A percentile compares a stretch with the other conserved stretches of the same genome.
phyloP scores from a whole-genome alignment of 768 basidiomycete genomes.

The Mycena chlorophos region DNA sequence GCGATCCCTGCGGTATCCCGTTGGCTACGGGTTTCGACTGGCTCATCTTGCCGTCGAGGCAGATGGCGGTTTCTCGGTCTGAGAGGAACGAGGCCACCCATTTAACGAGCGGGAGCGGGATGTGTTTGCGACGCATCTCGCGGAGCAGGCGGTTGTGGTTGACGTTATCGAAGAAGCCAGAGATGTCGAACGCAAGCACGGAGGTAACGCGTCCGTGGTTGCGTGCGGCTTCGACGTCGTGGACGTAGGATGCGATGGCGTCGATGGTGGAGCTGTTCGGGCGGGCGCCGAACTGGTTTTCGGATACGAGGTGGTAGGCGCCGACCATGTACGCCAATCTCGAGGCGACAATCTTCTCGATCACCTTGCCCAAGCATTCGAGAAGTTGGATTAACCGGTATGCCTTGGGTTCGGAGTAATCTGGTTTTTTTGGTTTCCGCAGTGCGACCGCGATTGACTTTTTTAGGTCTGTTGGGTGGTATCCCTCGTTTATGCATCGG shows the following conservation, averaged over 20 bases:
- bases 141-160: constrained; percentile 25
- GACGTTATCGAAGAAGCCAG: constrained; percentile 30
- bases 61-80: constrained; percentile 27
- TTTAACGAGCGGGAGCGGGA: constrained; percentile 22
- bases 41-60: constrained; percentile 23
- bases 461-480: constrained; percentile 27
- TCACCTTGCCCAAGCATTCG: constrained; percentile 35
- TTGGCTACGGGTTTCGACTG: constrained; percentile 29
- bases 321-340: constrained; percentile 26
- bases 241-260: constrained; percentile 22
- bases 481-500: constrained; percentile 23
- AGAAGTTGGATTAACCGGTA: constrained; percentile 37
- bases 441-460: constrained; percentile 32
- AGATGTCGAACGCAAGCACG: constrained; percentile 29
- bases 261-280: constrained; percentile 24
- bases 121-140: constrained; percentile 21
- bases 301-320: constrained; percentile 24
- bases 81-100: constrained; percentile 27
- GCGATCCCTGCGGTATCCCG: constrained; percentile 34
- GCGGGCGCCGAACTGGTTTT: constrained; percentile 25
- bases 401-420: constrained; percentile 34
- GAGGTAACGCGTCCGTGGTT: constrained; percentile 25
- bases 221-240: constrained; percentile 26
- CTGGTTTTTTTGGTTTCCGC: constrained; percentile 36
- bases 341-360: constrained; percentile 29